Evolutionary conservation across 371 early-diverging fungal species (phyloP).

Genomic region (Rhizopus delemar): DNA sequence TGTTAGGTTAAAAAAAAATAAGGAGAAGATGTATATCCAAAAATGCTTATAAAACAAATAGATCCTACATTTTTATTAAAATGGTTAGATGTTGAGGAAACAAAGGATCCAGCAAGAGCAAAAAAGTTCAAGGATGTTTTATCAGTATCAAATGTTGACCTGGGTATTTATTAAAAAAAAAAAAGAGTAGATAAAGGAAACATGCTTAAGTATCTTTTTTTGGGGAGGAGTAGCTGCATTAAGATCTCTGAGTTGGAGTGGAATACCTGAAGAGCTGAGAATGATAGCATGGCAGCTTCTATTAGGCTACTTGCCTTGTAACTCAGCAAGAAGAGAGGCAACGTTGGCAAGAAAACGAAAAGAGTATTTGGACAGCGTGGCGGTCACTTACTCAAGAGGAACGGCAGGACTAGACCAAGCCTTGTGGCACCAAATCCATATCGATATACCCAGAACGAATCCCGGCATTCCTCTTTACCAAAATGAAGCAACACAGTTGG

Average conservation of each 20-base stretch:
- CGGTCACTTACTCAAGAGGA: slow-evolving; percentile 78
- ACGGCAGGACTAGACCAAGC: slow-evolving; percentile 80
- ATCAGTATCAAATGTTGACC: slow-evolving; percentile 73
- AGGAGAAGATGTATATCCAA: background rate
- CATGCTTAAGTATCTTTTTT: background rate
- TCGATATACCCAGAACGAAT: slow-evolving; percentile 93
- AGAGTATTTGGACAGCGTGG: slow-evolving; percentile 85
- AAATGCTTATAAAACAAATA: background rate
- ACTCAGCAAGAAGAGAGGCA: slow-evolving; percentile 76
- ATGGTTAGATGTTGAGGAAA: slow-evolving; percentile 21
- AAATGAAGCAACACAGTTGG: slow-evolving; percentile 77
- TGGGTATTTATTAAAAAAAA: slow-evolving; percentile 45
- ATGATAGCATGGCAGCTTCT: slow-evolving; percentile 90
- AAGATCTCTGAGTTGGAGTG: slow-evolving; percentile 86
- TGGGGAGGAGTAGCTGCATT: slow-evolving; percentile 49
- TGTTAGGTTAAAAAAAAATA: slow-evolving; percentile 12
- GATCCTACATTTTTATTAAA: slow-evolving; percentile 28
- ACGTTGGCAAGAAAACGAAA: slow-evolving; percentile 86
- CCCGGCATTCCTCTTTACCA: slow-evolving; percentile 85
- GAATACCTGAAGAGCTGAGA: slow-evolving; percentile 84
- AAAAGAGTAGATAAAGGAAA: background rate
- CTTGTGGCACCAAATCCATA: slow-evolving; percentile 93
- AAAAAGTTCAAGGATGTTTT: slow-evolving; percentile 74
- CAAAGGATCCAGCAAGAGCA: slow-evolving; percentile 31
- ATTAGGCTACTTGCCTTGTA: slow-evolving; percentile 88